Percentiles rank a stretch among this genome's conserved stretches.
These are phyloP conservation scores for Heteromeles arbutifolia DNA, from an alignment of 306 rosid species.

Conservation along the genomic window DNA sequence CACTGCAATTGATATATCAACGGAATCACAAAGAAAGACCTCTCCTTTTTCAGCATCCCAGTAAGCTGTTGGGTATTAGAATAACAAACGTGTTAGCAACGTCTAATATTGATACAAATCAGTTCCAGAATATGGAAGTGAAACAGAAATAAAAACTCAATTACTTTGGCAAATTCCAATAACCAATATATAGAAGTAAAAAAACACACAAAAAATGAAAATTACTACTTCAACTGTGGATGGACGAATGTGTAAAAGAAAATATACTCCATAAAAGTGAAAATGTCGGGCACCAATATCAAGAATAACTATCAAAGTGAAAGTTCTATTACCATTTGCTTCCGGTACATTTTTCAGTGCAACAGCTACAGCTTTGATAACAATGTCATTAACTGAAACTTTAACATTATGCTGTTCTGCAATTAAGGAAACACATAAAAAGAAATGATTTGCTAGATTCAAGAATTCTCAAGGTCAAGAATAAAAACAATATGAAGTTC, in stretches of 20 bases:
- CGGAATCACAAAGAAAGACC: conserved; percentile 40
- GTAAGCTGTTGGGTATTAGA: conserved; percentile 50
- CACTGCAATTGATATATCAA: conserved; percentile 96
- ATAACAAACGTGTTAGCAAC: conserved; percentile 16
- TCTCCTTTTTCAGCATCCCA: conserved; percentile 83
- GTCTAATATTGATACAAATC: neutral
- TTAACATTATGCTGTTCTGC: conserved; percentile 85
- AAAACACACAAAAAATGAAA: neutral
- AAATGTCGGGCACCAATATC: neutral
- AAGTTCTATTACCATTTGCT: conserved; percentile 70
- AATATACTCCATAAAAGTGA: neutral
- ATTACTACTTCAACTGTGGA: neutral
- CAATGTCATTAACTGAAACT: conserved; percentile 95
- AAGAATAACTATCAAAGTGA: neutral
- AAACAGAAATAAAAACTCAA: neutral
- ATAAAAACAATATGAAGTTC: conserved; percentile 8
- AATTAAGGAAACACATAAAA: conserved; percentile 20
- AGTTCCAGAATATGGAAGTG: neutral
- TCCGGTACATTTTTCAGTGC: conserved; percentile 79
- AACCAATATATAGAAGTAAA: neutral
- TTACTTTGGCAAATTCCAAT: neutral
- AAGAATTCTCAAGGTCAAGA: conserved; percentile 3
- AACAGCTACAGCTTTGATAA: conserved; percentile 92
- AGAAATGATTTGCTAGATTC: conserved; percentile 18
- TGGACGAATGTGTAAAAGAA: neutral